A percentile compares a stretch with the other conserved stretches of the same genome.
phyloP scores from a whole-genome alignment of 805 yeast genomes.

The Lipomyces lipofer region DNA sequence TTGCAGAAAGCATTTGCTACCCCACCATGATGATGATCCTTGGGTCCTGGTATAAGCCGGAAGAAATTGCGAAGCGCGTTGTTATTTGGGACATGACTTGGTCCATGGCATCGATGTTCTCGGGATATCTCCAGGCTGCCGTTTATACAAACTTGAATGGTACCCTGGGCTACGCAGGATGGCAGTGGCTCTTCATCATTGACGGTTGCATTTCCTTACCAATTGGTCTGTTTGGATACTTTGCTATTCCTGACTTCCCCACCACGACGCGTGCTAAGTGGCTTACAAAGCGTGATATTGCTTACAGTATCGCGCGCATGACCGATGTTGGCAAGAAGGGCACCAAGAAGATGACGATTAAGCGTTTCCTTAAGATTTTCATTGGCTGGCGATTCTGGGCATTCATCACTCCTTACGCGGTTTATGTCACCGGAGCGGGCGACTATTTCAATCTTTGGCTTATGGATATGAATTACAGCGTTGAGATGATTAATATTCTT shows the following conservation, averaged over 20 bases:
- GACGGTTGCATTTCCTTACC: constrained; percentile 54
- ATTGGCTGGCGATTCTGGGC: constrained; percentile 27
- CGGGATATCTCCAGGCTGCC: constrained; percentile 48
- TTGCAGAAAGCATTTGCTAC: constrained; percentile 38
- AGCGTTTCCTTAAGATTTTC: constrained; percentile 18
- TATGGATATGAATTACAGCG: constrained; percentile 34
- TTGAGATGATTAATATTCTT: constrained; percentile 37
- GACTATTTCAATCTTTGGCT: constrained; percentile 36
- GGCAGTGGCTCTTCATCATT: constrained; percentile 69
- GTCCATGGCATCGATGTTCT: constrained; percentile 46
- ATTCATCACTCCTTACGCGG: constrained; percentile 15
- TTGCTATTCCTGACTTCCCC: constrained; percentile 15
- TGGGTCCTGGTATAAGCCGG: constrained; percentile 46
- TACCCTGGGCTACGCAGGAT: constrained; percentile 46
- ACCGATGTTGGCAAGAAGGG: constrained; percentile 20
- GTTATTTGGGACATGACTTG: constrained; percentile 46
- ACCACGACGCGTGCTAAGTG: constrained; percentile 7
- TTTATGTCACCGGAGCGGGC: constrained; percentile 27
- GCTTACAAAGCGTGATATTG: constrained; percentile 3
- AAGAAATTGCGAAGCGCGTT: constrained; percentile 47
- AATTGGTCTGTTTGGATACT: constrained; percentile 42
- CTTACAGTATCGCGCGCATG: constrained; percentile 14
- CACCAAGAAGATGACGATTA: constrained; percentile 21
- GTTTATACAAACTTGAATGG: constrained; percentile 48
- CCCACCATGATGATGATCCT: constrained; percentile 44